These are phyloP conservation scores for Pichia sp. DNA, from an alignment of 1,139 yeast genomes.

Conservation along the genomic window DNA sequence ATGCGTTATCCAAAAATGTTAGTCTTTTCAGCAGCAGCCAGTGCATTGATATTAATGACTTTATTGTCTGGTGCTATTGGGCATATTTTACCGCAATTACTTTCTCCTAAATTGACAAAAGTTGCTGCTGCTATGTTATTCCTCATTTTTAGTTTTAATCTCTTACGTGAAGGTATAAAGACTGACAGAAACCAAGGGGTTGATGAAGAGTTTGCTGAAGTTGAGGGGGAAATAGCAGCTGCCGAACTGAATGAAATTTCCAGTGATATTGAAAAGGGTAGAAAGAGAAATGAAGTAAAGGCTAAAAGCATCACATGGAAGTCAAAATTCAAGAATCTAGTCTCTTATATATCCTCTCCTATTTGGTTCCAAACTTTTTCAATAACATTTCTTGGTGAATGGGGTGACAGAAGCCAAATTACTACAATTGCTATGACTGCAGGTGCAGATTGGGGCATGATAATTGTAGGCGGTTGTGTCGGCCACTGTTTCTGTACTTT, in stretches of 20 bases:
- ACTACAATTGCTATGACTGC: slow-evolving; percentile 99
- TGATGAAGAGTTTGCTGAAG: slow-evolving; percentile 94
- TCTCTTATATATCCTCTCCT: slow-evolving; percentile 67
- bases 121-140: slow-evolving; percentile 79
- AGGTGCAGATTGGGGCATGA: slow-evolving; percentile 89
- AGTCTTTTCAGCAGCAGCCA: slow-evolving; percentile 84
- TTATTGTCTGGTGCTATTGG: slow-evolving; percentile 89
- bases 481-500: slow-evolving; percentile 91
- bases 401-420: slow-evolving; percentile 99
- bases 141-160: slow-evolving; percentile 76
- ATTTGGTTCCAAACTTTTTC: slow-evolving; percentile 92
- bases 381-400: slow-evolving; percentile 96
- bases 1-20: slow-evolving; percentile 84
- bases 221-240: slow-evolving; percentile 86
- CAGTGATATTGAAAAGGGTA: slow-evolving; percentile 59
- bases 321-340: slow-evolving; percentile 20
- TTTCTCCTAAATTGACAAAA: slow-evolving; percentile 79
- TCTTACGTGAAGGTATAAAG: slow-evolving; percentile 74
- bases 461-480: slow-evolving; percentile 81
- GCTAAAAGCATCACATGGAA: neutral
- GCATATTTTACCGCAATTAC: slow-evolving; percentile 80
- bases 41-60: slow-evolving; percentile 91
- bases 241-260: slow-evolving; percentile 52
- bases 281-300: slow-evolving; percentile 9
- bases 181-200: slow-evolving; percentile 86